Evolutionary conservation across 768 basidiomycete species (phyloP), one percentile per base, ranked within the genome.

Genomic region (Pholiota conissans): DNA sequence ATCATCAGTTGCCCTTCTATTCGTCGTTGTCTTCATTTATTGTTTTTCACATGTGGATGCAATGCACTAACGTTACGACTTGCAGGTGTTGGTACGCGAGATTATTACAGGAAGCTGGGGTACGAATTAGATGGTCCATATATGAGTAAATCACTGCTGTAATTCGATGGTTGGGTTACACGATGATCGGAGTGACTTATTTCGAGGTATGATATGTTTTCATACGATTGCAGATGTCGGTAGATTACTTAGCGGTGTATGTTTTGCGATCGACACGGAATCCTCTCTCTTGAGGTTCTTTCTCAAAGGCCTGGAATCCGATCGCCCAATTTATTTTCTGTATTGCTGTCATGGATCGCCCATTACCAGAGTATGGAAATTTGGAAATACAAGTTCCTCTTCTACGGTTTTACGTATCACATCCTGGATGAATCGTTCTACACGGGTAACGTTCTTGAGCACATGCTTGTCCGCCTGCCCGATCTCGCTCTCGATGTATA

Each of bases 61-160:
- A 40, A 14, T 52, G 6, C 14, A 29, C 32, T 27, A 26, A 49
- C 50, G 28, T 29, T 22, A 20, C 22, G 18, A 22, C 45, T 37
- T 58, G 14, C 61, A 90, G 92, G 93, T 60, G 95, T 99, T 59
- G 97, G 97, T 18, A 98, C 97, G 11, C 82, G 97, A 66, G 95
- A 96, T 71, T 99, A 99, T 72, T 99, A 98, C 72, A 84, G 93
- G 57, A 88, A 93, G 69, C 75, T 98, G 55, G 95, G 95, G 6
- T 98, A 98, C 72, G 87, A 90, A 72, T 77, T 98, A 55, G 95
- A 98, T 66, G 96, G 96, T 0, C 95, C 95, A 18, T 99, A 98
- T 73, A 99, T 99, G 96, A 93, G 90, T 79, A 97, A 97, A 74
- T 80, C 79, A 28, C 69, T 91, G 68, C 35, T 63, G 37, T 65